Base-by-base conservation (phyloP, 306 rosid species). In the Rosa multiflora region DNA sequence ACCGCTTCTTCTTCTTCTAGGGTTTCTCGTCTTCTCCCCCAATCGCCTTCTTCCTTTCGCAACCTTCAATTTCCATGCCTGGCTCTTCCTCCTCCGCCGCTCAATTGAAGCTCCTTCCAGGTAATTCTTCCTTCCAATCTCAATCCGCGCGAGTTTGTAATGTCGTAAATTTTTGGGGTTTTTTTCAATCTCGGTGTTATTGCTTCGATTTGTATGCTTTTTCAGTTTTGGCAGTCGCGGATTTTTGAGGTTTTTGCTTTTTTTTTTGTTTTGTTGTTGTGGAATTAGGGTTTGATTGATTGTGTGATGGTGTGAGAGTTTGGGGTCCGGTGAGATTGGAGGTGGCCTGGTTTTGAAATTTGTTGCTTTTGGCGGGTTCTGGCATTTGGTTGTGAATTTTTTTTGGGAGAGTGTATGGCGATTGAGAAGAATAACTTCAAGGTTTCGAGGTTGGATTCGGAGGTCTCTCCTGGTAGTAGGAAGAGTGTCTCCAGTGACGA, bases 381-480 rank as follows among this genome's bases (percentile, higher is more conserved):
- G 35, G 35, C 3, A 2, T 32, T 32, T 32, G 37, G 37, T 32
- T 77, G 23, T 58, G 63, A 58, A 76, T 32, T 32, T 32, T 32
- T 32, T 72, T 64, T 73, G 80, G 86, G 80, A 86, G 90, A 88
- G 87, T 32, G 67, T 72, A 96, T 96, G 98, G 99, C 99, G 81
- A 96, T 96, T 88, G 99, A 91, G 89, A 96, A 96, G 90, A 93
- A 91, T 76, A 91, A 78, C 90, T 93, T 90, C 77, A 96, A 90
- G 88, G 97, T 83, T 69, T 88, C 91, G 7, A 90, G 97, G 93
- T 48, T 96, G 81, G 99, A 96, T 85, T 86, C 92, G 0, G 99
- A 93, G 89, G 83, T 86, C 77, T 91, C 97, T 23, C 93, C 90
- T 1, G 74, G 89, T 39, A 91, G 98, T 83, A 90, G 89, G 90